Evolutionary conservation across 1,284 basidiomycete species (phyloP), one percentile per base, ranked within the genome.

Genomic region (Tilletia setariae): DNA sequence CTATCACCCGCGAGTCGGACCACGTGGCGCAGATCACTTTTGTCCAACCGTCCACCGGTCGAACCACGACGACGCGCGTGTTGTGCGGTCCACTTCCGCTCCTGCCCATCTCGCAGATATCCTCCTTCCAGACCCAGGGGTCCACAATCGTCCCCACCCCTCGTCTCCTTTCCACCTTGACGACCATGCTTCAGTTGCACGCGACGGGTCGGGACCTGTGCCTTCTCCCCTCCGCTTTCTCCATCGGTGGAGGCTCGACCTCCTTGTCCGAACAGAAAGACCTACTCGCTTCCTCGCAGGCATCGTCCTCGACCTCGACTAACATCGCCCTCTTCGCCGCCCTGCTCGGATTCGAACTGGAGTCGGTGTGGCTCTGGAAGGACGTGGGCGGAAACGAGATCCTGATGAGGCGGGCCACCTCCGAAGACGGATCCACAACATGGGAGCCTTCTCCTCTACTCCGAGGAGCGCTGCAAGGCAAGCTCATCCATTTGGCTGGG

Each of bases 341-440:
- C 6, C 66, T 82, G 8, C 72, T 84, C 15, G 83, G 83, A 0
- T 84, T 83, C 67, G 76, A 74, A 8, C 73, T 82, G 46, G 82
- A 83, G 66, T 74, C 78, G 2, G 69, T 83, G 1, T 83, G 82
- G 75, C 74, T 84, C 1, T 83, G 79, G 74, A 83, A 84, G 66
- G 83, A 84, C 53, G 66, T 84, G 0, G 74, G 77, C 15, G 83
- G 83, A 9, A 74, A 76, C 13, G 83, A 84, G 72, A 72, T 84
- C 13, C 53, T 81, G 21, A 80, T 80, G 77, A 73, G 80, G n/a
- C 71, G 79, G 6, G 73, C 74, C 8, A 82, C 80, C 1, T 74
- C 74, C 4, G 70, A 72, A 23, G 79, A 81, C 30, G 80, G 80
- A 6, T 71, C 72, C 42, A 82, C 80, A 1, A 76, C 76, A 0